Evolutionary conservation across 352 stramenopile genomes (phyloP).

Genomic region (Pythium rishiriense): DNA sequence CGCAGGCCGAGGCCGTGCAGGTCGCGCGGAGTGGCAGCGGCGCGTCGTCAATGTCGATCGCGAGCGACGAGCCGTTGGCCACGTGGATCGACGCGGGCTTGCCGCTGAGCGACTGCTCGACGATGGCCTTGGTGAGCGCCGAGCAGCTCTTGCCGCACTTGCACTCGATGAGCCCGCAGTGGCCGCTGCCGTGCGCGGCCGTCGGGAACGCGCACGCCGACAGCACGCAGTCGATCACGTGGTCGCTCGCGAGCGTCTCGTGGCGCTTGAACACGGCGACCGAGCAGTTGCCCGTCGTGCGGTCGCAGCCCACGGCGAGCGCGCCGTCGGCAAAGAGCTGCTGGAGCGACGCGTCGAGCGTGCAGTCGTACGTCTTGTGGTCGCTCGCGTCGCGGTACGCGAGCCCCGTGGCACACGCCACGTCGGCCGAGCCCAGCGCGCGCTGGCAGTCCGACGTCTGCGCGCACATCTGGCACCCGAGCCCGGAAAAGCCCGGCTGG

Average conservation of each 20-base stretch:
- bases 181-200: slow-evolving; percentile 38
- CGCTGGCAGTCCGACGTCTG: slow-evolving; percentile 33
- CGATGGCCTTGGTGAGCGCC: slow-evolving; percentile 57
- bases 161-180: slow-evolving; percentile 58
- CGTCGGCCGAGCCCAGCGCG: slow-evolving; percentile 30
- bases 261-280: slow-evolving; percentile 69
- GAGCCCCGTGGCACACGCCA: slow-evolving; percentile 50
- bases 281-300: slow-evolving; percentile 48
- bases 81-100: slow-evolving; percentile 62
- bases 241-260: slow-evolving; percentile 41
- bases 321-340: slow-evolving; percentile 65
- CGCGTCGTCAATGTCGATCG: slow-evolving; percentile 70
- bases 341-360: slow-evolving; percentile 53
- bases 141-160: slow-evolving; percentile 66
- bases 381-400: slow-evolving; percentile 44
- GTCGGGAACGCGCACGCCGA: slow-evolving; percentile 46
- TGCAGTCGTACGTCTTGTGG: slow-evolving; percentile 73
- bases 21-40: slow-evolving; percentile 66
- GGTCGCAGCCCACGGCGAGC: slow-evolving; percentile 62
- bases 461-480: slow-evolving; percentile 65
- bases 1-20: slow-evolving; percentile 66
- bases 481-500: slow-evolving; percentile 54
- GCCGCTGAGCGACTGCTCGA: slow-evolving; percentile 64
- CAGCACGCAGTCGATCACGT: slow-evolving; percentile 77
- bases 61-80: slow-evolving; percentile 43